These are phyloP conservation scores for Ascochyta viciae-villosae DNA, from an alignment of 2,329 filamentous ascomycete genomes.

Conservation along the genomic window DNA sequence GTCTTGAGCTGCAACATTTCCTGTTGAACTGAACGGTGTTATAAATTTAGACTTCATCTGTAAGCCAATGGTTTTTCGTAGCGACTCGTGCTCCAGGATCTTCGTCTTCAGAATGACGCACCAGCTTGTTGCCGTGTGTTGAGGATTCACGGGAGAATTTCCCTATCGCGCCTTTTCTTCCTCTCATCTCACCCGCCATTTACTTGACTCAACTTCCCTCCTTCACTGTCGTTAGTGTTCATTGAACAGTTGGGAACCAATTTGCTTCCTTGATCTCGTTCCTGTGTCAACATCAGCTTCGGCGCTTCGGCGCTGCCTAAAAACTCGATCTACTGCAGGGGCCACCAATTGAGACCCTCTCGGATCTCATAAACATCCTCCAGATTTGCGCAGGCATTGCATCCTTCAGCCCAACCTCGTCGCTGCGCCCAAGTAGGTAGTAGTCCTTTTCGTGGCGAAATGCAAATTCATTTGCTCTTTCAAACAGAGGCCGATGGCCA, in stretches of 20 bases:
- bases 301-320: slow-evolving; percentile 10
- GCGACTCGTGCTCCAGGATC: background rate
- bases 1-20: no score
- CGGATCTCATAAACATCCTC: slow-evolving; percentile 1
- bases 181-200: background rate
- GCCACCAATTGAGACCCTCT: background rate
- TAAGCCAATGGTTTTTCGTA: background rate
- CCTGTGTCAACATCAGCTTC: background rate
- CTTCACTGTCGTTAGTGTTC: background rate
- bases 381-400: slow-evolving; percentile 16
- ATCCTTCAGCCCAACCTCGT: slow-evolving; percentile 4
- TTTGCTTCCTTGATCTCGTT: background rate
- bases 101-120: background rate
- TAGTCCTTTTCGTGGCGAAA: background rate
- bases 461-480: background rate
- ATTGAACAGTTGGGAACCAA: background rate
- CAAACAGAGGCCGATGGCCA: background rate
- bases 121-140: background rate
- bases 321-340: slow-evolving; percentile 8
- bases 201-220: background rate
- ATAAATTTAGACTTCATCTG: background rate
- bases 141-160: background rate
- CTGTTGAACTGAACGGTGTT: background rate
- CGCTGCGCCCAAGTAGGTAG: background rate
- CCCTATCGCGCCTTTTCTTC: slow-evolving; percentile 6